Conservation (phyloP, 2,329 filamentous ascomycete species). For the Pestalotiopsis sp. region DNA sequence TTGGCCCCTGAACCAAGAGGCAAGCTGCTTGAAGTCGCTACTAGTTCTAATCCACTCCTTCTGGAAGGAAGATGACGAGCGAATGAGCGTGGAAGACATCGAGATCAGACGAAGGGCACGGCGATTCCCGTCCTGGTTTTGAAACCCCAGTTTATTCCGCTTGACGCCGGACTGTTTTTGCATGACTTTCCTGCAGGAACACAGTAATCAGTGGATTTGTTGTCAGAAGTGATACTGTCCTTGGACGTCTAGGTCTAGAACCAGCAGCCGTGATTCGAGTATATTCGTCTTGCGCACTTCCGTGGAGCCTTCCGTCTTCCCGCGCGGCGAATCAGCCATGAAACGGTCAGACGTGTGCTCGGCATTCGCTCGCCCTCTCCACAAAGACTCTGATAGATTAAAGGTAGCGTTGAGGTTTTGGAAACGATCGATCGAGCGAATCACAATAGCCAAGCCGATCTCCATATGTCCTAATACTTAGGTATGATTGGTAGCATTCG, state of each 20-base stretch:
- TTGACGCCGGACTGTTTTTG: background rate
- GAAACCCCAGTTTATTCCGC: background rate
- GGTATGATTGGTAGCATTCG: background rate
- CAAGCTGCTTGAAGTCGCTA: background rate
- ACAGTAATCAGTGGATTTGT: background rate
- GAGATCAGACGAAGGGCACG: background rate
- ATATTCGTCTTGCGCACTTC: background rate
- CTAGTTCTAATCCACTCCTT: background rate
- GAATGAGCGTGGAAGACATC: background rate
- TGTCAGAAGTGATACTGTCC: background rate
- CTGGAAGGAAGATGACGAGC: background rate
- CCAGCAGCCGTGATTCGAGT: background rate
- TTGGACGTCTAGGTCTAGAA: background rate
- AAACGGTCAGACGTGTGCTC: background rate
- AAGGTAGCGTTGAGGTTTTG: background rate
- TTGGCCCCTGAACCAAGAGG: background rate
- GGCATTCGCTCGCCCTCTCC: background rate
- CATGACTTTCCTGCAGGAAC: background rate
- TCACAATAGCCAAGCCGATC: background rate
- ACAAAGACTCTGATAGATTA: background rate
- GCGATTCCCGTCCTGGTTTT: background rate
- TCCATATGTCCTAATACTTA: background rate
- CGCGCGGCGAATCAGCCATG: background rate
- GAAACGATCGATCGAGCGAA: background rate
- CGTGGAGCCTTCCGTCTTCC: background rate